phyloP scores from a whole-genome alignment of 176 grass and related monocot species.

The Aechmea fasciata region DNA sequence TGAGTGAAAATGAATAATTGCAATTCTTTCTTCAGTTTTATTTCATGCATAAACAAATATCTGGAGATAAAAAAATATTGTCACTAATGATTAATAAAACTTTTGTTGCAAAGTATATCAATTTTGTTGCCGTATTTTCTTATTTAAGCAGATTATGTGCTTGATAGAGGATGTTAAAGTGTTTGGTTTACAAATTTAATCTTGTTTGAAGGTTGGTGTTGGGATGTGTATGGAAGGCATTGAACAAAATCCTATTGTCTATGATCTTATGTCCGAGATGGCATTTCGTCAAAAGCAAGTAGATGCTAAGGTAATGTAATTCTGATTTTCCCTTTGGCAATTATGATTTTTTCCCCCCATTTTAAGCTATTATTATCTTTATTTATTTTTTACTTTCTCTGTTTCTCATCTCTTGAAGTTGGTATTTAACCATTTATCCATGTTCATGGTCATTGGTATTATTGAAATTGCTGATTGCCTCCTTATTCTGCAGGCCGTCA shows the following conservation, averaged over 20 bases:
- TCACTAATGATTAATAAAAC: too few species aligned
- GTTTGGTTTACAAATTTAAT: not conserved
- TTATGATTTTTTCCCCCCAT: not conserved
- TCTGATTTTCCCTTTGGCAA: not conserved
- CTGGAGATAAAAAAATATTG: too few species aligned
- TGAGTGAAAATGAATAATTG: not conserved
- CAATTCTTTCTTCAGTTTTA: not conserved
- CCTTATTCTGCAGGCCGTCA: too few species aligned
- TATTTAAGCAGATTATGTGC: not conserved
- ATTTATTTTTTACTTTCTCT: too few species aligned
- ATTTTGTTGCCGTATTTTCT: not conserved
- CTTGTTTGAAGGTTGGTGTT: conserved; percentile 13
- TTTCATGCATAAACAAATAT: too few species aligned
- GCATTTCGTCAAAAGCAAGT: conserved; percentile 22
- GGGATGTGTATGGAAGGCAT: conserved; percentile 29
- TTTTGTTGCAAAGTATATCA: not conserved
- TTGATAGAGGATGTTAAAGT: not conserved
- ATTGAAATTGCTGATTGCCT: too few species aligned
- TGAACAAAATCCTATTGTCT: conserved; percentile 28
- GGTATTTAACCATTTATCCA: too few species aligned
- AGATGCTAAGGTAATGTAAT: conserved; percentile 13
- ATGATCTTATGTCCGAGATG: conserved; percentile 31
- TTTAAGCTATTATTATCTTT: too few species aligned
- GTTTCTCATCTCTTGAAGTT: too few species aligned
- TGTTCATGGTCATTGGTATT: too few species aligned